Evolutionary conservation across 2,329 filamentous ascomycete genomes (phyloP).

Genomic region (Truncatella angustata): DNA sequence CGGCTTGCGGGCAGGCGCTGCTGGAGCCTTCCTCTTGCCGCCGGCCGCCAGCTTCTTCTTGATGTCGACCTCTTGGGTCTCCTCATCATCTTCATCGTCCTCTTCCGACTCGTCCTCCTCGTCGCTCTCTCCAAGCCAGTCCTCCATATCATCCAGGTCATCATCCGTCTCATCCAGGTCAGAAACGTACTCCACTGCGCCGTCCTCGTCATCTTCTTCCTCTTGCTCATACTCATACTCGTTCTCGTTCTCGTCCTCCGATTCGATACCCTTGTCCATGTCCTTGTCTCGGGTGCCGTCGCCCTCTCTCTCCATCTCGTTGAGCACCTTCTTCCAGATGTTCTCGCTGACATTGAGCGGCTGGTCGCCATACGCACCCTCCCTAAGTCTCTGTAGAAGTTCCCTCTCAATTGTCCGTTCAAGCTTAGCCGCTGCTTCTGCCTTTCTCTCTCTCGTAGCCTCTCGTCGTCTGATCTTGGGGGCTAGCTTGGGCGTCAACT

Average conservation of each 20-base stretch:
- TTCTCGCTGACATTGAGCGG: constrained; percentile 92
- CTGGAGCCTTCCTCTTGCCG: constrained; percentile 45
- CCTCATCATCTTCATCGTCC: constrained; percentile 49
- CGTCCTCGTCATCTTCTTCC: constrained; percentile 61
- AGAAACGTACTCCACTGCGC: constrained; percentile 87
- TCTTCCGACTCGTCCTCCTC: constrained; percentile 61
- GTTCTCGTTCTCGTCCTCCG: constrained; percentile 69
- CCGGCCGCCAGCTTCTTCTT: constrained; percentile 53
- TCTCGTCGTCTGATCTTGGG: constrained; percentile 83
- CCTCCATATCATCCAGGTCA: constrained; percentile 78
- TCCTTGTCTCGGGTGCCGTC: constrained; percentile 83
- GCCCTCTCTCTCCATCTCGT: constrained; percentile 82
- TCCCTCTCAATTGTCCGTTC: constrained; percentile 95
- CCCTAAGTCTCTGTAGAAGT: constrained; percentile 84
- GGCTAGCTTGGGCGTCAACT: constrained; percentile 81
- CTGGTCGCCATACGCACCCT: constrained; percentile 90
- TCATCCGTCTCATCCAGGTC: constrained; percentile 85
- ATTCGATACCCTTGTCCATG: constrained; percentile 80
- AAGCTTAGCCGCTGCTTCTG: constrained; percentile 83
- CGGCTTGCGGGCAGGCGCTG: constrained; percentile 40
- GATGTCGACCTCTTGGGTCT: constrained; percentile 58
- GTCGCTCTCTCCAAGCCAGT: constrained; percentile 92
- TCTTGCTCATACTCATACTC: constrained; percentile 57
- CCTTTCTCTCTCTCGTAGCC: constrained; percentile 72
- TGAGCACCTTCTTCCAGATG: constrained; percentile 96